Evolutionary conservation across 495 filamentous ascomycete species (phyloP).

Genomic region (Neurospora sp.): DNA sequence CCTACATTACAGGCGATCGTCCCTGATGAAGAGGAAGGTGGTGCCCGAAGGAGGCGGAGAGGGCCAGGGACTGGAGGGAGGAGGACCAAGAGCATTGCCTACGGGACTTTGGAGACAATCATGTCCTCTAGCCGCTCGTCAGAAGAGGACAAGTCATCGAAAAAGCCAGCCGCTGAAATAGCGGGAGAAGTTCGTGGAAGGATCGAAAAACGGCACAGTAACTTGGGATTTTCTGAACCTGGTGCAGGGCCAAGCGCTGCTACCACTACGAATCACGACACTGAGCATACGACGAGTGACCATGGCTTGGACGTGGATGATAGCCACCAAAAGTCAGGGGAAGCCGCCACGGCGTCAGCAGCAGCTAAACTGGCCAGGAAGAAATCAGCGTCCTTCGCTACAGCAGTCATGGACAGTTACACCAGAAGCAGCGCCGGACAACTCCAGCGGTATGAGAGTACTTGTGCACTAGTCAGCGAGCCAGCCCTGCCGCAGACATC

Average conservation of each 20-base stretch:
- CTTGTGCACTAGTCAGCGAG: constrained; percentile 31
- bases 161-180: constrained; percentile 41
- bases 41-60: constrained; percentile 16
- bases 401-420: constrained; percentile 33
- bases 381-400: constrained; percentile 37
- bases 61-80: constrained; percentile 22
- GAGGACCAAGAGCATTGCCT: constrained; percentile 33
- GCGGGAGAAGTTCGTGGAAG: constrained; percentile 40
- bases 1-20: constrained; percentile 40
- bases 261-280: not conserved
- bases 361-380: constrained; percentile 20
- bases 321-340: not conserved
- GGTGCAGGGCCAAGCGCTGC: constrained; percentile 8
- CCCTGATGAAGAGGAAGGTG: constrained; percentile 35
- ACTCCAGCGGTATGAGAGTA: not conserved
- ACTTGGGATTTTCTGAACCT: constrained; percentile 8
- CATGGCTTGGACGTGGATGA: not conserved
- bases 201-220: constrained; percentile 17
- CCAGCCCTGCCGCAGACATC: constrained; percentile 40
- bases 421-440: constrained; percentile 5
- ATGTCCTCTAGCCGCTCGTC: constrained; percentile 47
- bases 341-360: not conserved
- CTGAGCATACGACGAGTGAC: not conserved
- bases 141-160: constrained; percentile 40
- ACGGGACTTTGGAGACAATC: constrained; percentile 47